These are phyloP conservation scores for Chaetomium tenue DNA, from an alignment of 495 filamentous ascomycete genomes.

Conservation along the genomic window DNA sequence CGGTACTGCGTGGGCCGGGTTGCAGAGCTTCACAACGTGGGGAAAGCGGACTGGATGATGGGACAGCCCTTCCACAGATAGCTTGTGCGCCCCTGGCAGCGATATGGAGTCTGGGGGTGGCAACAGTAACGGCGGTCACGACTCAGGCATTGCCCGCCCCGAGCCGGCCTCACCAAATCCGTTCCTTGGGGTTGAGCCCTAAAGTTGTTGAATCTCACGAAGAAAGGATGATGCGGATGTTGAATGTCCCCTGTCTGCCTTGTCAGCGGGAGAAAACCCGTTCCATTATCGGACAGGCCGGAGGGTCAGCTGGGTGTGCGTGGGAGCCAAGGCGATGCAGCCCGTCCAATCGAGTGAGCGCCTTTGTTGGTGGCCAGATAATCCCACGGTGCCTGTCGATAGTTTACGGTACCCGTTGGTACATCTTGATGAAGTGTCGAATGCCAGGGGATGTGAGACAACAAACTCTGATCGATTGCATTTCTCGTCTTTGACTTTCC, in stretches of 20 bases:
- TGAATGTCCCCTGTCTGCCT: conserved; percentile 4
- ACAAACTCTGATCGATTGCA: not conserved
- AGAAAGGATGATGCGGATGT: not conserved
- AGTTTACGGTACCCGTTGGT: not conserved
- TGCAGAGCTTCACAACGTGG: conserved; percentile 20
- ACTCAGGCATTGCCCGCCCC: not conserved
- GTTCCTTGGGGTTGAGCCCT: conserved; percentile 4
- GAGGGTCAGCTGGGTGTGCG: conserved; percentile 16
- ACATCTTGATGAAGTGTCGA: not conserved
- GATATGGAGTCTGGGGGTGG: conserved; percentile 11
- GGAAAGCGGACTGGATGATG: conserved; percentile 16
- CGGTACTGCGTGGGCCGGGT: conserved; percentile 1
- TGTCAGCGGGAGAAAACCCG: not conserved
- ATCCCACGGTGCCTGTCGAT: not conserved
- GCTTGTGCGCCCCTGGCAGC: not conserved
- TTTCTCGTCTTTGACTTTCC: not conserved
- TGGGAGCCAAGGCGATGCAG: conserved; percentile 5
- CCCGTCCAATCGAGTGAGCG: conserved; percentile 2
- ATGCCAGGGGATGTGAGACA: not conserved
- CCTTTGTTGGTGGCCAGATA: not conserved
- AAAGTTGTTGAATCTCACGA: not conserved
- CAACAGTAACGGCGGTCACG: conserved; percentile 1
- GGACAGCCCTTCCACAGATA: conserved; percentile 6
- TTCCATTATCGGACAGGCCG: not conserved
- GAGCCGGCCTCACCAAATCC: not conserved